A percentile compares a stretch with the other conserved stretches of the same genome.
phyloP scores from a whole-genome alignment of 305 asterid genomes.

The Fraxinus albicans region DNA sequence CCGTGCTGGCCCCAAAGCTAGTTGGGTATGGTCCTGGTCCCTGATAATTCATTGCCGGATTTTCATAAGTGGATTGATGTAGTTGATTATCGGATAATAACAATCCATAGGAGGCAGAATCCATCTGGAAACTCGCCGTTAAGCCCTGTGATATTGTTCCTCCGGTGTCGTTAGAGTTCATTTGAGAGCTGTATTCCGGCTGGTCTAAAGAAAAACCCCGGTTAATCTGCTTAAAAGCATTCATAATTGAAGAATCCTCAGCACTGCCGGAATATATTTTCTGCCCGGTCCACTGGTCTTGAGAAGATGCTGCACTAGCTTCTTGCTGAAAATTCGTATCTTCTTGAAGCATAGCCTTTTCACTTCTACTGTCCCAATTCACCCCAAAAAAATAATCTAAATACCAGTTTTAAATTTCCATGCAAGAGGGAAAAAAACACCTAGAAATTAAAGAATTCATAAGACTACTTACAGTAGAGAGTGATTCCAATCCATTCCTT shows the following conservation, averaged over 20 bases:
- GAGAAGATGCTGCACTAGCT: conserved; percentile 31
- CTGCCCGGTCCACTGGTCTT: conserved; percentile 53
- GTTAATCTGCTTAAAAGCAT: conserved; percentile 49
- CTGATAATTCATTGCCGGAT: conserved; percentile 37
- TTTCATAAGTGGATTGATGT: conserved; percentile 33
- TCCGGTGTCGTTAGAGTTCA: conserved; percentile 45
- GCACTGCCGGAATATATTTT: conserved; percentile 50
- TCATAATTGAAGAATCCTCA: conserved; percentile 39
- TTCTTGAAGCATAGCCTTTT: conserved; percentile 61
- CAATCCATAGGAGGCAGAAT: conserved; percentile 55
- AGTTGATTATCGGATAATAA: conserved; percentile 46
- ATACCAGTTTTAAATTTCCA: not conserved
- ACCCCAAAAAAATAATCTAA: not conserved
- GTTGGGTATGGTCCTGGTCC: conserved; percentile 40
- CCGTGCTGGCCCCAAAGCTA: conserved; percentile 34
- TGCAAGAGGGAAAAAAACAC: not conserved
- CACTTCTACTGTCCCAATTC: conserved; percentile 40
- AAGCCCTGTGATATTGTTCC: conserved; percentile 46
- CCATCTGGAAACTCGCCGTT: conserved; percentile 46
- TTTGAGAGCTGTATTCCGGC: conserved; percentile 43
- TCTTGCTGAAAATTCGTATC: conserved; percentile 54
- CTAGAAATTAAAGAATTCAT: not conserved
- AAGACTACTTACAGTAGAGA: conserved; percentile 60
- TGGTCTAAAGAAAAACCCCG: conserved; percentile 57
- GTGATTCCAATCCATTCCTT: conserved; percentile 75